These are phyloP conservation scores for Carex parvula DNA, from an alignment of 176 grass and related monocot species.

Conservation along the genomic window DNA sequence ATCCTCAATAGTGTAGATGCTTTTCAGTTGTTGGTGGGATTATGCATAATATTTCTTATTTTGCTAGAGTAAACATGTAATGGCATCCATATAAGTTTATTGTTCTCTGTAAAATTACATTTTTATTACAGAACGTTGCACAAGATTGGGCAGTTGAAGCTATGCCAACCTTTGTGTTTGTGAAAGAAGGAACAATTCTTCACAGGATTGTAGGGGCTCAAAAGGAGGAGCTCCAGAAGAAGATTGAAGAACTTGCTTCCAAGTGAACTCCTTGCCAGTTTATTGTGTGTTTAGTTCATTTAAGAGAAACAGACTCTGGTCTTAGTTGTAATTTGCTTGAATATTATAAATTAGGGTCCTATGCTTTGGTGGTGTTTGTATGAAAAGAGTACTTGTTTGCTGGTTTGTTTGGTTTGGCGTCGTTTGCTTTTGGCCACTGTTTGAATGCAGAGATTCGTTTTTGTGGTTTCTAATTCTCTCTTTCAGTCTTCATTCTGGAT, in stretches of 20 bases:
- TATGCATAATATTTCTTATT: slow-evolving; percentile 6
- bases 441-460: neutral
- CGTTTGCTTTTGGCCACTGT: neutral
- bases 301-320: neutral
- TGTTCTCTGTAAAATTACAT: neutral
- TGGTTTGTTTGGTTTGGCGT: neutral
- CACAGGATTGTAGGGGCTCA: slow-evolving; percentile 32
- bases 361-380: neutral
- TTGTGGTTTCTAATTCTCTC: neutral
- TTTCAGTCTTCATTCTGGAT: neutral
- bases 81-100: neutral
- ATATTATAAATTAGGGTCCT: neutral
- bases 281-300: neutral
- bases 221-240: slow-evolving; percentile 36
- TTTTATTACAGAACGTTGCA: slow-evolving; percentile 25
- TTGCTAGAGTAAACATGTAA: neutral
- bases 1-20: neutral
- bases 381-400: neutral
- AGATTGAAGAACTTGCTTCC: slow-evolving; percentile 23
- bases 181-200: slow-evolving; percentile 37
- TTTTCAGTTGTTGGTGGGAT: neutral
- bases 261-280: slow-evolving; percentile 8
- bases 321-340: slow-evolving; percentile 11
- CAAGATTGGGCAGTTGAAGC: slow-evolving; percentile 36
- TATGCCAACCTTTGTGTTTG: slow-evolving; percentile 37